Evolutionary conservation across 2,329 filamentous ascomycete species (phyloP).

Genomic region (Ascochyta koolunga): DNA sequence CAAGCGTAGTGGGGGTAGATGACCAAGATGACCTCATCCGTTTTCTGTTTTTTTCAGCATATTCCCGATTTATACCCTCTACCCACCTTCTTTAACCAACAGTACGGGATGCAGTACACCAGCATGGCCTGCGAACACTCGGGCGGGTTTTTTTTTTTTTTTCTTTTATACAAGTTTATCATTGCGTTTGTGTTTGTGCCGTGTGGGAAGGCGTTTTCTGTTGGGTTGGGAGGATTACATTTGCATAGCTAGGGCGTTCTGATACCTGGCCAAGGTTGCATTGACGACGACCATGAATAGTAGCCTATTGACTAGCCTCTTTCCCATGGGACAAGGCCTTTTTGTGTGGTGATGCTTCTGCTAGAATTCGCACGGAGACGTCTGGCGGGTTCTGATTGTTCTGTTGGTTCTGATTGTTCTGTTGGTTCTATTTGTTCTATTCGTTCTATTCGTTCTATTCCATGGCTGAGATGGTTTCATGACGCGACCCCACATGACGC

Average conservation of each 20-base stretch:
- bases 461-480: too few species aligned
- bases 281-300: slow-evolving; percentile 16
- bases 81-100: slow-evolving; percentile 11
- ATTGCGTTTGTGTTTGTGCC: slow-evolving; percentile 11
- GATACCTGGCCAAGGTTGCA: slow-evolving; percentile 13
- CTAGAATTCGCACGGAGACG: too few species aligned
- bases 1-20: slow-evolving; percentile 22
- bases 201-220: slow-evolving; percentile 22
- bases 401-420: too few species aligned
- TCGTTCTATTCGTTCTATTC: too few species aligned
- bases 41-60: slow-evolving; percentile 21
- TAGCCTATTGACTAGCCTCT: slow-evolving; percentile 5
- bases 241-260: slow-evolving; percentile 38
- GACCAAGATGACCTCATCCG: neutral
- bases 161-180: neutral
- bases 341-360: neutral
- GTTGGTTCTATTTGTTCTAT: too few species aligned
- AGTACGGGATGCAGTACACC: slow-evolving; percentile 9
- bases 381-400: too few species aligned
- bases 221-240: slow-evolving; percentile 16
- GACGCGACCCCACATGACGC: slow-evolving; percentile 11
- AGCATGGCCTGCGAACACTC: slow-evolving; percentile 9
- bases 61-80: slow-evolving; percentile 42
- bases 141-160: slow-evolving; percentile 4
- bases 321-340: neutral